Percentiles rank a stretch among this genome's conserved stretches.
Evolutionary conservation across 2,329 filamentous ascomycete genomes (phyloP).

Genomic region (Tolypocladium tropicale): DNA sequence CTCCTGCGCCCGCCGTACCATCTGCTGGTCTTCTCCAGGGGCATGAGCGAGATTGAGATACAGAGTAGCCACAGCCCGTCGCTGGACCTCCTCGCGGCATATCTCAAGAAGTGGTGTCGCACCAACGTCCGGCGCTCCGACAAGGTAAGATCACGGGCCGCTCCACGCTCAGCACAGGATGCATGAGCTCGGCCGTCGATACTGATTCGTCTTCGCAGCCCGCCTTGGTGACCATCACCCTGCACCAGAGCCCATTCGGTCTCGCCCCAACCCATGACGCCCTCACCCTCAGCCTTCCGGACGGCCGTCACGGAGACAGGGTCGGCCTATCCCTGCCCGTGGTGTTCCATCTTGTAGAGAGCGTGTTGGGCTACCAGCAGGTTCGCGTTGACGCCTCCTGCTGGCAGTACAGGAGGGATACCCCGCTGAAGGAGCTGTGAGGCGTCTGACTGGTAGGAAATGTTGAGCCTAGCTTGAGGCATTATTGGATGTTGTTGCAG

Average conservation of each 20-base stretch:
- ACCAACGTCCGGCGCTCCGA: constrained; percentile 27
- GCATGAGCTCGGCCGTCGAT: not conserved
- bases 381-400: constrained; percentile 10
- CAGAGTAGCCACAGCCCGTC: constrained; percentile 37
- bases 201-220: constrained; percentile 19
- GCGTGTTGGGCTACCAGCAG: constrained; percentile 31
- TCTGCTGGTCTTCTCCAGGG: constrained; percentile 23
- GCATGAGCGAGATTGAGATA: constrained; percentile 25
- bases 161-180: not conserved
- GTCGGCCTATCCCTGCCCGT: constrained; percentile 31
- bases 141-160: constrained; percentile 16
- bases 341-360: constrained; percentile 34
- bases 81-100: constrained; percentile 32
- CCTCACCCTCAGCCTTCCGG: constrained; percentile 23
- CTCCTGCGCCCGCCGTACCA: constrained; percentile 37
- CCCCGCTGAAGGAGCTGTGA: not conserved
- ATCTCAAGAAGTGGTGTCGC: constrained; percentile 36
- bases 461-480: not conserved
- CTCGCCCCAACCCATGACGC: constrained; percentile 33
- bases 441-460: not conserved
- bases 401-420: constrained; percentile 16
- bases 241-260: constrained; percentile 34
- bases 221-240: constrained; percentile 27
- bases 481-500: not conserved
- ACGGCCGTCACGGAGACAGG: constrained; percentile 18